Evolutionary conservation across 306 rosid genomes (phyloP).

Genomic region (Urtica urens): DNA sequence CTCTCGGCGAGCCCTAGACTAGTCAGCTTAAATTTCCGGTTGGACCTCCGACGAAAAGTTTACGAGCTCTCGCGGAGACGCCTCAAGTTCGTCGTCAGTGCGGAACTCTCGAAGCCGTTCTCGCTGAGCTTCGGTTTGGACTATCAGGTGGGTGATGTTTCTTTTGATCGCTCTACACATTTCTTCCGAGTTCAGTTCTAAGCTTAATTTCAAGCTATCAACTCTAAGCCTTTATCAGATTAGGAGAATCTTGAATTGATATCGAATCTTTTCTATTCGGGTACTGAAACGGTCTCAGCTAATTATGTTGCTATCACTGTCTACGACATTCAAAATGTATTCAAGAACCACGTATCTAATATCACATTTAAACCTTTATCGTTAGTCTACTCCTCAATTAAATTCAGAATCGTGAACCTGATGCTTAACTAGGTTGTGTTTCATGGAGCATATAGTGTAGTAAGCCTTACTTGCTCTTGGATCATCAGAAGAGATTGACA

Average conservation of each 20-base stretch:
- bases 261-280: too few relatives aligned
- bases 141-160: conserved; percentile 40
- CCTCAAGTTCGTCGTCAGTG: conserved; percentile 47
- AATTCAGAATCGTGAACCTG: too few relatives aligned
- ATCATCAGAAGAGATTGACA: conserved; percentile 15
- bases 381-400: too few relatives aligned
- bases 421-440: neutral
- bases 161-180: neutral
- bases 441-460: neutral
- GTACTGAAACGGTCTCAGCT: too few relatives aligned
- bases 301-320: too few relatives aligned
- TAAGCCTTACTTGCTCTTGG: neutral
- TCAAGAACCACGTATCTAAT: too few relatives aligned
- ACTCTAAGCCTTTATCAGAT: too few relatives aligned
- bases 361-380: too few relatives aligned
- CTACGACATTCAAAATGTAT: too few relatives aligned
- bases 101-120: conserved; percentile 46
- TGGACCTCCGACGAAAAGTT: conserved; percentile 32
- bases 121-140: conserved; percentile 45
- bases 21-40: conserved; percentile 26
- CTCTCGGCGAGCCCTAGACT: conserved; percentile 20
- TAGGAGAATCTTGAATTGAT: too few relatives aligned
- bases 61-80: conserved; percentile 30
- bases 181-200: too few relatives aligned
- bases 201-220: too few relatives aligned